Evolutionary conservation across 2,329 filamentous ascomycete species (phyloP), one percentile per base, ranked within the genome.

Genomic region (Cladophialophora psammophila): DNA sequence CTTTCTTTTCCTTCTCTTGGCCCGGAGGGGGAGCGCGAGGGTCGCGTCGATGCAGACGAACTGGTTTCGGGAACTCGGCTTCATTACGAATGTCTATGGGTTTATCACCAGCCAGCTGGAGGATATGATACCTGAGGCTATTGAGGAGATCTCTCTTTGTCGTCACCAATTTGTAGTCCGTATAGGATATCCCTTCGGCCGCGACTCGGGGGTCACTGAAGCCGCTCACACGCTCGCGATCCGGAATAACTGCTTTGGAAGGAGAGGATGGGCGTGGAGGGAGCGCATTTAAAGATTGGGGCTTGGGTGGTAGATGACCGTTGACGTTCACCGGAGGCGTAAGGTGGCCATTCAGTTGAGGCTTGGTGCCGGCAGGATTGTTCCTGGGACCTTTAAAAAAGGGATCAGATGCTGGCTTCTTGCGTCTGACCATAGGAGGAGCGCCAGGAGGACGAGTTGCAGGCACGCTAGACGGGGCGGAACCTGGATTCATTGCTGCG

Each of bases 41-140:
- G 76, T 97, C 94, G 64, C 95, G 91, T 69, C 95, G 89, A 76
- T 98, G 94, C 42, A 99, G 82, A 42, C 92, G 90, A 36, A 98
- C 91, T 0, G 95, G 95, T 34, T 93, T 88, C 18, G 91, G 90
- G 76, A 98, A 99, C 60, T 96, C 89, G 5, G 89, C 83, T 72
- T 94, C 89, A 75, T 98, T 90, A 67, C 92, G 84, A 36, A 88
- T 85, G 72, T 91, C 90, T 69, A 88, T 80, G n/a, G 76, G 81
- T 70, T 83, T 84, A 73, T 88, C 88, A 60, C 85, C 82, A 69
- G 90, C 85, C 64, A 99, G 89, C 72, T 92, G 90, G 84, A 97
- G 94, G 69, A 96, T 87, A 76, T 99, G 95, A 75, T 93, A 89
- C 57, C 94, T 91, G 66, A 96, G 81, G 5, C 91, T 91, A 72